phyloP scores from a whole-genome alignment of 139 green algal species.

The Coccomyxa sp. region DNA sequence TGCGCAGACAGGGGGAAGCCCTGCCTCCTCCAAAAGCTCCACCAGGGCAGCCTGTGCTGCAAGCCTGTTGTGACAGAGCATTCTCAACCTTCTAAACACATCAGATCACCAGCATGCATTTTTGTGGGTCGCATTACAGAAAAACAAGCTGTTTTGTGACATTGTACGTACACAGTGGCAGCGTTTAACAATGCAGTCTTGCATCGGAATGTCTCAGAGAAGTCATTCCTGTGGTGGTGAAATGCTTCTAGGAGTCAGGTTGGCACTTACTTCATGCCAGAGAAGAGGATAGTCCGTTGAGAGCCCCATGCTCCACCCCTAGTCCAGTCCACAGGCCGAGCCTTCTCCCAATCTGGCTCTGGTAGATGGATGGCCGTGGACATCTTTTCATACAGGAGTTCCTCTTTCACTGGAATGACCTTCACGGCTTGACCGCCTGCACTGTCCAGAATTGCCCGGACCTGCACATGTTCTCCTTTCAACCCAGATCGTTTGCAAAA shows the following conservation, averaged over 20 bases:
- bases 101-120: neutral
- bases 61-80: neutral
- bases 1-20: slow-evolving; percentile 8
- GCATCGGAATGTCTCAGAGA: neutral
- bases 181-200: no score
- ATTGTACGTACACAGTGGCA: no score
- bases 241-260: neutral
- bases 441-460: slow-evolving; percentile 3
- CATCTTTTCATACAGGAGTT: slow-evolving; percentile 13
- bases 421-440: neutral
- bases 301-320: slow-evolving; percentile 46
- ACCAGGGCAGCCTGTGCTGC: slow-evolving; percentile 5
- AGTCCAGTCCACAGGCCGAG: slow-evolving; percentile 12
- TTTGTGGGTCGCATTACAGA: neutral
- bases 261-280: slow-evolving; percentile 24
- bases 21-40: slow-evolving; percentile 12
- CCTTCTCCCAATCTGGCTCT: slow-evolving; percentile 24
- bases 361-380: neutral
- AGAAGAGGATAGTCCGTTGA: slow-evolving; percentile 49
- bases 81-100: neutral
- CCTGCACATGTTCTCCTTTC: neutral
- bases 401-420: slow-evolving; percentile 19
- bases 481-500: no score
- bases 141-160: neutral
- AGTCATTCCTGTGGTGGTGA: neutral